Evolutionary conservation across 1,284 basidiomycete genomes (phyloP).

Genomic region (Apiotrichum laibachii): DNA sequence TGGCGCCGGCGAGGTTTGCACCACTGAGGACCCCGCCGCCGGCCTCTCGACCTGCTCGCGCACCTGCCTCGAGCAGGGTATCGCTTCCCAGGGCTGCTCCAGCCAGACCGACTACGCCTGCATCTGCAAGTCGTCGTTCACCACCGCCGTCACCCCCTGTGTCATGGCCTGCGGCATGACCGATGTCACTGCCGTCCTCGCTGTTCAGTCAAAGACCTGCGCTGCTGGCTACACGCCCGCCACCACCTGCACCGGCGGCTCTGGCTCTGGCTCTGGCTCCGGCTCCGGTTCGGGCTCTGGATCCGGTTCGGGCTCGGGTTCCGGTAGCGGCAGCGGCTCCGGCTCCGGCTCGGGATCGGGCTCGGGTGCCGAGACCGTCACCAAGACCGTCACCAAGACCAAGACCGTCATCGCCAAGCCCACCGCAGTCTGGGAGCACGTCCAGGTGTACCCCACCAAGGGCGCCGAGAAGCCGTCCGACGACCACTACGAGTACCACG

Average conservation of each 20-base stretch:
- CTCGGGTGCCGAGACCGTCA: not conserved
- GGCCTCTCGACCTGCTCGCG: no score
- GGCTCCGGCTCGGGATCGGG: not conserved
- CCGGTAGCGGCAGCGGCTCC: no score
- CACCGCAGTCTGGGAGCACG: not conserved
- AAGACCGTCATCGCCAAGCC: not conserved
- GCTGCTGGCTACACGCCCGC: not conserved
- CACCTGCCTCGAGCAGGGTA: no score
- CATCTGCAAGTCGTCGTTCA: slow-evolving; percentile 6
- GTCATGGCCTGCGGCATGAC: not conserved
- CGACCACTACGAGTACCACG: not conserved
- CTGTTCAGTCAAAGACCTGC: not conserved
- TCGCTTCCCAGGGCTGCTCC: not conserved
- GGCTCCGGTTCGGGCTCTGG: no score
- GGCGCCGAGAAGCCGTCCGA: not conserved
- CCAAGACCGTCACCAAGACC: not conserved
- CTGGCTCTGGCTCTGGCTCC: not conserved
- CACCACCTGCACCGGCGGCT: not conserved
- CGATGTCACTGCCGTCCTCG: slow-evolving; percentile 5
- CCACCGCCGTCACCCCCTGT: slow-evolving; percentile 1
- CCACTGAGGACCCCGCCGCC: no score
- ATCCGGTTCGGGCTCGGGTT: no score
- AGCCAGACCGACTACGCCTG: slow-evolving; percentile 1
- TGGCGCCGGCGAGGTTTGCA: no score
- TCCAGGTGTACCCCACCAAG: not conserved